Evolutionary conservation across 140 eudicot species (phyloP).

Genomic region (Anethum foeniculum): DNA sequence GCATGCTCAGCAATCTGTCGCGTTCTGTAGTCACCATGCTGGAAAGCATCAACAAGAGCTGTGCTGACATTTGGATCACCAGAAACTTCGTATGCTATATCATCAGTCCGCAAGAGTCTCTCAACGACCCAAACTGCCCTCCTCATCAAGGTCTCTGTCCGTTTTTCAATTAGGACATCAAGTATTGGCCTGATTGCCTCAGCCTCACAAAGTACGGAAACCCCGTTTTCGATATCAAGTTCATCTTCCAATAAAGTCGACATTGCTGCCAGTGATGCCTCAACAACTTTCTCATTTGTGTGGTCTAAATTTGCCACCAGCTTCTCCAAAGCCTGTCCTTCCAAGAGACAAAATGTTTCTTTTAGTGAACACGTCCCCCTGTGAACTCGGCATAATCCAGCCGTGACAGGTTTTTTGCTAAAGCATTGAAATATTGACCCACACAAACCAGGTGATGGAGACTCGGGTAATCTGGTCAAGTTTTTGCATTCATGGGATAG

Average conservation of each 20-base stretch:
- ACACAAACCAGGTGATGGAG: constrained; percentile 52
- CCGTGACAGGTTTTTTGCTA: constrained; percentile 40
- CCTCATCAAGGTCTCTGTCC: constrained; percentile 48
- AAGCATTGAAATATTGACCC: constrained; percentile 57
- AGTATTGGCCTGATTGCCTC: constrained; percentile 71
- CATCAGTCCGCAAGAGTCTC: constrained; percentile 57
- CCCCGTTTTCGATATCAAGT: constrained; percentile 65
- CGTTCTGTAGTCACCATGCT: constrained; percentile 68
- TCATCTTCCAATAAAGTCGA: constrained; percentile 75
- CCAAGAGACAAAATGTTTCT: constrained; percentile 73
- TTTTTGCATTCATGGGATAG: constrained; percentile 56
- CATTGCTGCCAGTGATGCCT: constrained; percentile 73
- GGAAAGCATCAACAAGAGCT: constrained; percentile 78
- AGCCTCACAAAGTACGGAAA: constrained; percentile 42
- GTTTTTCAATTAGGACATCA: constrained; percentile 61
- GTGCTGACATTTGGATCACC: constrained; percentile 63
- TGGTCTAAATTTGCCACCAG: constrained; percentile 75
- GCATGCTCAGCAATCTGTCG: constrained; percentile 92
- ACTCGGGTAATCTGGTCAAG: constrained; percentile 49
- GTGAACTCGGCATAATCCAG: constrained; percentile 72
- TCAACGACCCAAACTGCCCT: constrained; percentile 88
- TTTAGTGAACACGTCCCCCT: constrained; percentile 55
- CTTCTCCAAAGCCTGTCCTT: constrained; percentile 71
- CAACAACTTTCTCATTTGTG: constrained; percentile 72
- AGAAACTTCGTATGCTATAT: constrained; percentile 63